Evolutionary conservation across 768 basidiomycete species (phyloP), one percentile per base, ranked within the genome.

Genomic region (Boletus fagicola): DNA sequence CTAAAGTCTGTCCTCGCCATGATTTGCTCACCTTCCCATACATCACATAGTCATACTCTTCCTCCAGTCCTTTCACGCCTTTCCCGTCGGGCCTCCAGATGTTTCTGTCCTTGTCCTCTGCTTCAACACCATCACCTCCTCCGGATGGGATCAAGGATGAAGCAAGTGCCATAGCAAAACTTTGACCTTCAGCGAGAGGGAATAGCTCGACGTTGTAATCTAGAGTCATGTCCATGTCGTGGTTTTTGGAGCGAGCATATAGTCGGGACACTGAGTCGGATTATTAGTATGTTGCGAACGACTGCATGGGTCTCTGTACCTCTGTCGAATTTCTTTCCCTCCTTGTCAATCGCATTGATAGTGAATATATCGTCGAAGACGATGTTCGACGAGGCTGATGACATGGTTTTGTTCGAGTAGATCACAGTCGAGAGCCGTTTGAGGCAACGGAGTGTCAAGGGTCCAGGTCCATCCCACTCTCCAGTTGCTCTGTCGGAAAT

Each of bases 31-130:
- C 94, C 86, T 95, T 98, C 33, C 96, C 96, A 71, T 92, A 94
- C 94, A 98, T 98, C 62, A 99, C 96, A 78, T 98, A 99, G 68
- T 98, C 95, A 67, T 94, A 99, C 62, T 98, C 94, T 57, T 94
- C 90, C 61, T 98, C 96, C 28, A 99, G 71, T 12, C 87, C 95
- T 69, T 83, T 80, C 62, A 79, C 81, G 15, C 83, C 92, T 74
- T 87, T 94, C 38, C 87, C 87, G 68, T 92, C 91, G 50, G 92
- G 92, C 67, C 92, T 76, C 92, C 92, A 94, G 18, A 88, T 82
- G 68, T 90, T 81, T 54, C 86, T 76, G 62, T 91, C 89, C 70
- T 90, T 85, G 65, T 90, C 89, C 24, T 85, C 83, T 28, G 72
- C 69, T 42, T 85, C 84, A 2, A 74, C 73, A 42, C 77, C 79